phyloP scores from a whole-genome alignment of 108 stramenopile species.

The Cyclotella atomus region DNA sequence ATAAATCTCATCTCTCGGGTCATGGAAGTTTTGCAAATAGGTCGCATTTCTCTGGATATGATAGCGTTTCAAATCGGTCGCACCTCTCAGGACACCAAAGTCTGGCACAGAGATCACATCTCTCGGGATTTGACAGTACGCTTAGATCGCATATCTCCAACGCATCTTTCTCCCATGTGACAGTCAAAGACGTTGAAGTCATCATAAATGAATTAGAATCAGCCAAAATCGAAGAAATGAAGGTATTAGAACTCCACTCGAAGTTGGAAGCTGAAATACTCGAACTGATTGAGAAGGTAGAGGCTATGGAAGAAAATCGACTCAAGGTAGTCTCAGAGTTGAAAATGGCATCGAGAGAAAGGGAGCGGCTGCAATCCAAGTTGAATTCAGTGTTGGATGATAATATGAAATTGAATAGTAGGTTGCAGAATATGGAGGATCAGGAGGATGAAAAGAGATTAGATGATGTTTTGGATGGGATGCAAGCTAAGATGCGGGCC shows the following conservation, averaged over 20 bases:
- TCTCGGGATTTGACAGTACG: background rate
- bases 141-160: background rate
- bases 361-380: conserved; percentile 11
- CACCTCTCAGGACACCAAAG: background rate
- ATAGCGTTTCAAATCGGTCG: background rate
- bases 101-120: background rate
- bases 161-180: conserved; percentile 11
- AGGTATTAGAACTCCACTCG: conserved; percentile 20
- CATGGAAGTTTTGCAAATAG: no score
- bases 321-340: conserved; percentile 1
- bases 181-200: conserved; percentile 10
- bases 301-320: conserved; percentile 7
- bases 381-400: conserved; percentile 14
- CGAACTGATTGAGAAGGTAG: background rate
- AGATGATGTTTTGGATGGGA: conserved; percentile 41
- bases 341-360: conserved; percentile 15
- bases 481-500: conserved; percentile 42
- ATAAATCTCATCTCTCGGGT: background rate
- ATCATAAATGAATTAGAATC: conserved; percentile 11
- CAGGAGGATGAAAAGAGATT: conserved; percentile 28
- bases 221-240: conserved; percentile 26
- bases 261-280: conserved; percentile 22
- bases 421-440: conserved; percentile 25
- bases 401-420: conserved; percentile 20
- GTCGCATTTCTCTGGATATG: no score